These are phyloP conservation scores for Sporobolomyces pararoseus DNA, from an alignment of 768 basidiomycete genomes.

Conservation along the genomic window DNA sequence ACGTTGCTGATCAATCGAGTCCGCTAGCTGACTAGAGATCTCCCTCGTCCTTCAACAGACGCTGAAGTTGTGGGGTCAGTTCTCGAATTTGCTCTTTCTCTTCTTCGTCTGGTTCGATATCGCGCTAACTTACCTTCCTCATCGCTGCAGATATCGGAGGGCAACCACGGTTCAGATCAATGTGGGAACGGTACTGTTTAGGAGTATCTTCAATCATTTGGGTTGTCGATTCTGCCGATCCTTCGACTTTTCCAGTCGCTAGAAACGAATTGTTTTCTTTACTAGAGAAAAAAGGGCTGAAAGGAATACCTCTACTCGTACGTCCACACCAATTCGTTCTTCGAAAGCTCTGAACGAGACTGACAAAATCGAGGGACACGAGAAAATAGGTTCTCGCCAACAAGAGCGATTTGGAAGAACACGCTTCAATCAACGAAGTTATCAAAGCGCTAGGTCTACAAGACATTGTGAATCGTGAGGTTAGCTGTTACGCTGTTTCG, in stretches of 20 bases:
- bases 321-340: too few species aligned
- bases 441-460: conserved; percentile 25
- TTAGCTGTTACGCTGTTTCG: conserved; percentile 37
- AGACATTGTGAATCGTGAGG: conserved; percentile 30
- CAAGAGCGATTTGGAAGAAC: conserved; percentile 35
- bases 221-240: conserved; percentile 37
- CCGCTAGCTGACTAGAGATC: too few species aligned
- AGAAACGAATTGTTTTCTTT: conserved; percentile 20
- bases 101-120: too few species aligned
- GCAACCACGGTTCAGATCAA: conserved; percentile 40
- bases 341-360: too few species aligned
- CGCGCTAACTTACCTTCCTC: background rate
- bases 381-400: conserved; percentile 36
- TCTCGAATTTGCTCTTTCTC: background rate
- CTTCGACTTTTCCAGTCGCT: conserved; percentile 27
- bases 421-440: conserved; percentile 33
- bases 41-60: conserved; percentile 16
- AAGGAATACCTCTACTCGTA: conserved; percentile 34
- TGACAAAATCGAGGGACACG: too few species aligned
- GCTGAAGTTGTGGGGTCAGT: conserved; percentile 39
- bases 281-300: conserved; percentile 24
- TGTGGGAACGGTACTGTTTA: conserved; percentile 42
- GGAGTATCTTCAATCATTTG: conserved; percentile 36
- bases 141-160: conserved; percentile 33
- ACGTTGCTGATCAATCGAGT: background rate